Evolutionary conservation across 2,329 filamentous ascomycete species (phyloP).

Genomic region (Nothophoma quercina): DNA sequence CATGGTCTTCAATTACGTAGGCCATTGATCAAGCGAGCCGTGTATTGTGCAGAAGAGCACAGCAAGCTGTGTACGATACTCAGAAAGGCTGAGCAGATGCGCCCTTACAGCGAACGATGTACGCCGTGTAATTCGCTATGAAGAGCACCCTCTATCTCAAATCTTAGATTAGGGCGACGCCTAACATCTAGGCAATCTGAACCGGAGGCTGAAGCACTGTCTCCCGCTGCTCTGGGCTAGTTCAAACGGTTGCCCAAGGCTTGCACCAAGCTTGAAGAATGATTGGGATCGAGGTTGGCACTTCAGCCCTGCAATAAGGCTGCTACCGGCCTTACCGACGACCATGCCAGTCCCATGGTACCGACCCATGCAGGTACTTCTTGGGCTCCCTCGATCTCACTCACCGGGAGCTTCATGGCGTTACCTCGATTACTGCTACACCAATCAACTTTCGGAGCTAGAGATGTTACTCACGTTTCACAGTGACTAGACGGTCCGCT

Average conservation of each 20-base stretch:
- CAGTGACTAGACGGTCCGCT: slow-evolving; percentile 17
- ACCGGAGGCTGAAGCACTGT: slow-evolving; percentile 4
- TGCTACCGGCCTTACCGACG: slow-evolving; percentile 19
- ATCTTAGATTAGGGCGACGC: background rate
- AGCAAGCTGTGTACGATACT: background rate
- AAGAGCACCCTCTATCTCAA: background rate
- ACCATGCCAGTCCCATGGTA: slow-evolving; percentile 34
- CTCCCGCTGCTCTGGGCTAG: background rate
- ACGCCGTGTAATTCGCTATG: background rate
- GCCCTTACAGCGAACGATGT: background rate
- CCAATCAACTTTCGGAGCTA: slow-evolving; percentile 15
- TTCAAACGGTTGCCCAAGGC: slow-evolving; percentile 12
- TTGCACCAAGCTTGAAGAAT: background rate
- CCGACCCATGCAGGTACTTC: slow-evolving; percentile 39
- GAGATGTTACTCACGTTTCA: slow-evolving; percentile 14
- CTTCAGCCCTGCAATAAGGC: slow-evolving; percentile 20
- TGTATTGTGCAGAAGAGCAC: background rate
- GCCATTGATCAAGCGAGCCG: background rate
- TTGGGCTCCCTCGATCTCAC: slow-evolving; percentile 16
- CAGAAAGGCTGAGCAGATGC: background rate
- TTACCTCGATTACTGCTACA: slow-evolving; percentile 7
- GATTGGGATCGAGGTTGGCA: background rate
- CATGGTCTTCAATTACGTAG: slow-evolving; percentile 2
- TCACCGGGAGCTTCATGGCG: slow-evolving; percentile 27
- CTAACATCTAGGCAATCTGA: background rate